Base-by-base conservation (phyloP, 2,329 filamentous ascomycete genomes). In the Verticillium longisporum region DNA sequence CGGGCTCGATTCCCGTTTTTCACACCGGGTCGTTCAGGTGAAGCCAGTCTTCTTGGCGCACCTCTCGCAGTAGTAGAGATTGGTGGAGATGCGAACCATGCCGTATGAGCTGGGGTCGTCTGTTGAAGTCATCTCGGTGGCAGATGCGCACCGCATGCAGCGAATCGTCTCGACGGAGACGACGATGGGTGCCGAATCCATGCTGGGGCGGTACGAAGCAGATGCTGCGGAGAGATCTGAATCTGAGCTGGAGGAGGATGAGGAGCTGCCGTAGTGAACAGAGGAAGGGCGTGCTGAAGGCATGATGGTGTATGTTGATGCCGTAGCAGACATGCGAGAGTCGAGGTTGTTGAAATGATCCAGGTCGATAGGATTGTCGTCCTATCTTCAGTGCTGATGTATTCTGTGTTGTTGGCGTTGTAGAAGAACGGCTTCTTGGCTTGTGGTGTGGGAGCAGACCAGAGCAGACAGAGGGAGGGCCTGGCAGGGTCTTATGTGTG, bases 41-140 rank as follows among this genome's bases (percentile, higher is more conserved):
- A 87, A 88, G 67, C 85, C 86, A 36, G 86, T 83, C 71, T 85
- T 83, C 69, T 80, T 83, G 62, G 86, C 86, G 70, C 86, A 88
- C 38, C 83, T 79, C 62, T 82, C 78, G 74, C 86, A 88, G 73
- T 88, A 88, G 76, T 88, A 88, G 63, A 88, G 81, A 72, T 86
- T 86, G 72, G 84, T 82, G 1, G 84, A 84, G 64, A 88, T 85
- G 68, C 82, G 80, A 14, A 88, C 81, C 85, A 88, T 88, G 64
- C 85, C 85, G 61, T 77, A 82, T 54, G 82, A 76, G 65, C 74
- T 77, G 57, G 80, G 76, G 71, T 87, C 83, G 71, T 87, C 84
- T 36, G 83, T 85, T 9, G 82, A 80, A 7, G 84, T 86, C 33
- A 82, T 79, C 75, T 88, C 85, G 60, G 84, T 83, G 60, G 81